A percentile compares a stretch with the other conserved stretches of the same genome.
Evolutionary conservation across 768 basidiomycete species (phyloP).

Genomic region (Sistotremastrum suecicum): DNA sequence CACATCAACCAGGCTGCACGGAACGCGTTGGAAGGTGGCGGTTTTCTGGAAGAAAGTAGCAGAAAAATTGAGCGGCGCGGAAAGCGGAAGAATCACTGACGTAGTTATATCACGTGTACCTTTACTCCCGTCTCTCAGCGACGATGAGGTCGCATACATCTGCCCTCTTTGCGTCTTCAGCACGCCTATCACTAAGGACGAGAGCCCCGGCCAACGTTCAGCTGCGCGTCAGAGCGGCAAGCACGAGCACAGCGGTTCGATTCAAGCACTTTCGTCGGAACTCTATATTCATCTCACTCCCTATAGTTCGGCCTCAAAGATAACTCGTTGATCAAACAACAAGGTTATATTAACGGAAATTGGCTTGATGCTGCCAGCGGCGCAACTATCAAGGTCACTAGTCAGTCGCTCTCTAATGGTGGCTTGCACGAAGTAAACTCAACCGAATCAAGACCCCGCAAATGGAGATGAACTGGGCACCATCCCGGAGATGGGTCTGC

Average conservation of each 20-base stretch:
- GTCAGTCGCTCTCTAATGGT: conserved; percentile 29
- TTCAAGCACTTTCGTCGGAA: too few species aligned
- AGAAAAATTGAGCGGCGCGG: too few species aligned
- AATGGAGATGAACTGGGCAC: conserved; percentile 72
- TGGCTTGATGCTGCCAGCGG: conserved; percentile 74
- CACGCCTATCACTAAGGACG: too few species aligned
- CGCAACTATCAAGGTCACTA: conserved; percentile 57
- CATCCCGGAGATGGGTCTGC: conserved; percentile 78
- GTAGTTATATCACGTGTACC: too few species aligned
- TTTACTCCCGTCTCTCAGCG: too few species aligned
- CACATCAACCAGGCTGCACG: conserved; percentile 95
- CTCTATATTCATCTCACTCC: too few species aligned
- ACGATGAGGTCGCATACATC: too few species aligned
- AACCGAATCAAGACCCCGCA: conserved; percentile 56
- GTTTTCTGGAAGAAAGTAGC: conserved; percentile 47
- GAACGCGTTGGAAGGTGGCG: conserved; percentile 77
- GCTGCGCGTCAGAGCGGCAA: too few species aligned
- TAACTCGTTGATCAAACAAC: conserved; percentile 52
- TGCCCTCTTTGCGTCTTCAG: too few species aligned
- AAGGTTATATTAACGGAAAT: conserved; percentile 73
- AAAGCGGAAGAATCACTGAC: too few species aligned
- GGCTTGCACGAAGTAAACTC: background rate
- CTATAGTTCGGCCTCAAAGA: conserved; percentile 66
- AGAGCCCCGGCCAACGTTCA: too few species aligned
- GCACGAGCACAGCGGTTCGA: too few species aligned